Percentiles rank a stretch among this genome's conserved stretches.
Conservation (phyloP, 352 stramenopile genomes). For the Pythium periplocum region DNA sequence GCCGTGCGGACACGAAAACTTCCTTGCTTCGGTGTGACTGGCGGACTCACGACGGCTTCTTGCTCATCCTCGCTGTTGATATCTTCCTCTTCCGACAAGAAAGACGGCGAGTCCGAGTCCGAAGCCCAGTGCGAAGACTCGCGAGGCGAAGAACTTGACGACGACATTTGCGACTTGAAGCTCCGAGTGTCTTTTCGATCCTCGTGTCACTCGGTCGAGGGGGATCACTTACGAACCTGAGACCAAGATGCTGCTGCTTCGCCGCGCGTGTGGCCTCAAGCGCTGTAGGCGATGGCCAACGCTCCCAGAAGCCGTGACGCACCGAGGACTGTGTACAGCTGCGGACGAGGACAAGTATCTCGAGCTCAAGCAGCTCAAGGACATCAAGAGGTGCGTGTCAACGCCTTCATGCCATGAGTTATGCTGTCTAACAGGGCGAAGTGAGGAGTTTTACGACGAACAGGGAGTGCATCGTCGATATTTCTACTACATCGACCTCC, state of each 20-base stretch:
- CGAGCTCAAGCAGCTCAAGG: conserved; percentile 67
- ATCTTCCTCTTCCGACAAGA: conserved; percentile 1
- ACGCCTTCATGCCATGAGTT: not conserved
- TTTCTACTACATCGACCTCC: conserved; percentile 84
- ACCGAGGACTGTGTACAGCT: too few relatives aligned
- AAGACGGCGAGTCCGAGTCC: not conserved
- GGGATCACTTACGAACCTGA: too few relatives aligned
- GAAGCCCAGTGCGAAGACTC: conserved; percentile 1
- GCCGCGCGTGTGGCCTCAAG: too few relatives aligned
- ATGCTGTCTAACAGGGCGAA: conserved; percentile 6
- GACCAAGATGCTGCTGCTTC: too few relatives aligned
- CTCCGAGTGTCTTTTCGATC: too few relatives aligned
- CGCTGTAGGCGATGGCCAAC: too few relatives aligned
- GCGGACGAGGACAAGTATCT: conserved; percentile 63
- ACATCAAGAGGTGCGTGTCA: conserved; percentile 66
- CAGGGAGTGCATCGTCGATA: conserved; percentile 58
- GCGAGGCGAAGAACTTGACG: not conserved
- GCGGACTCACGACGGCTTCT: not conserved
- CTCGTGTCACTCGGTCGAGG: too few relatives aligned
- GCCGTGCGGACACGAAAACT: not conserved
- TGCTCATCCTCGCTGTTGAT: too few relatives aligned
- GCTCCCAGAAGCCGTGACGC: too few relatives aligned
- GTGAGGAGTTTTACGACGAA: conserved; percentile 68
- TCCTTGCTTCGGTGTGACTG: not conserved
- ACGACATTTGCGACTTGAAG: too few relatives aligned